These are phyloP conservation scores for Aspergillus baeticus DNA, from an alignment of 495 filamentous ascomycete species.

Conservation along the genomic window DNA sequence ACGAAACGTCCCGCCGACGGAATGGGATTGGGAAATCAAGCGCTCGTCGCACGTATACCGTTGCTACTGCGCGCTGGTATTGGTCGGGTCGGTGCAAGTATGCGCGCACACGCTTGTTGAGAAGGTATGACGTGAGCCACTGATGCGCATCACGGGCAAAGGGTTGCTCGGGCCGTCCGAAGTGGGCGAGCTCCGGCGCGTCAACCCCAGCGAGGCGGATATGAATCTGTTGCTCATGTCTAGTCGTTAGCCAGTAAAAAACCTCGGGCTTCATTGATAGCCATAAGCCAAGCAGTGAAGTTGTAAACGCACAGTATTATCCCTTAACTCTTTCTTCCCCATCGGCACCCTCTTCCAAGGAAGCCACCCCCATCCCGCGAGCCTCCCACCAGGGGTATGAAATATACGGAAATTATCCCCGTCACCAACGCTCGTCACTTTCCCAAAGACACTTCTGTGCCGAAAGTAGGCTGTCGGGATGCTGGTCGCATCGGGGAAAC, in stretches of 20 bases:
- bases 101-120: conserved; percentile 70
- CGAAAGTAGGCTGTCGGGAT: conserved; percentile 70
- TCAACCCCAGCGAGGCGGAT: conserved; percentile 89
- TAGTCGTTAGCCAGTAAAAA: background rate
- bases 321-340: conserved; percentile 64
- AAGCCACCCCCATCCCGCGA: conserved; percentile 90
- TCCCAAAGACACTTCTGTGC: conserved; percentile 71
- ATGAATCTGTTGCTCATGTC: conserved; percentile 52
- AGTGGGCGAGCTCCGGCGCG: conserved; percentile 90
- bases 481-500: conserved; percentile 69
- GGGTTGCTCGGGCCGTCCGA: conserved; percentile 84
- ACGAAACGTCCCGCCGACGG: conserved; percentile 73
- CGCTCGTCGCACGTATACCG: conserved; percentile 69
- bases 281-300: background rate
- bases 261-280: background rate
- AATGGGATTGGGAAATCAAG: conserved; percentile 54
- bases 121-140: conserved; percentile 75
- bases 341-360: conserved; percentile 70
- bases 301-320: conserved; percentile 64
- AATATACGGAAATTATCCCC: conserved; percentile 92
- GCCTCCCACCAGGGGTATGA: conserved; percentile 85
- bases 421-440: conserved; percentile 92
- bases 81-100: conserved; percentile 83
- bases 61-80: conserved; percentile 86
- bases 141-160: conserved; percentile 72